phyloP scores from a whole-genome alignment of 352 stramenopile genomes.

The Pythium volutum region DNA sequence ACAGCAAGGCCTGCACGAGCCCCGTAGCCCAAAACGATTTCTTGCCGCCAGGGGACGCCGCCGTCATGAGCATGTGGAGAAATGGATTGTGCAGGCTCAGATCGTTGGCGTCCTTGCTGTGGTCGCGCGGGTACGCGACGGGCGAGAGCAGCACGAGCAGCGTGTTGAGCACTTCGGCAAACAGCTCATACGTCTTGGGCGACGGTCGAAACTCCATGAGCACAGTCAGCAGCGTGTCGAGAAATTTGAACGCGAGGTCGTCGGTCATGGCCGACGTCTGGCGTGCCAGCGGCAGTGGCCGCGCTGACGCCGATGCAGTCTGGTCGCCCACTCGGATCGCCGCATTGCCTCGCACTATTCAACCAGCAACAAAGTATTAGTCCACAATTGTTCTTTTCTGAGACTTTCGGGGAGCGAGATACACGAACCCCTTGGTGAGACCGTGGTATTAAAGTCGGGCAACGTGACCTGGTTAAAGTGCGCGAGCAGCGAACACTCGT shows the following conservation, averaged over 20 bases:
- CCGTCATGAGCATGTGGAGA: constrained; percentile 57
- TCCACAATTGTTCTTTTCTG: too few species aligned
- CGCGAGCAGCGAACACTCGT: constrained; percentile 53
- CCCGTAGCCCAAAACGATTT: constrained; percentile 48
- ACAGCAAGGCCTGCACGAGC: constrained; percentile 55
- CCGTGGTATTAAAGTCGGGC: constrained; percentile 29
- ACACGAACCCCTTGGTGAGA: constrained; percentile 30
- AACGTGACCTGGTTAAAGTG: constrained; percentile 55
- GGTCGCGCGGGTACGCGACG: constrained; percentile 57
- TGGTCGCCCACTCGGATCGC: constrained; percentile 32
- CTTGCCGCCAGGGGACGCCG: constrained; percentile 29
- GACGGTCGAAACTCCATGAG: constrained; percentile 61
- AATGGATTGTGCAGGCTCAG: constrained; percentile 59
- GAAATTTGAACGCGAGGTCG: constrained; percentile 60
- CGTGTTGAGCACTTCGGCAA: constrained; percentile 74
- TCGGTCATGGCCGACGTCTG: constrained; percentile 31
- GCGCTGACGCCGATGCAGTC: not conserved
- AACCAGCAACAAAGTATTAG: not conserved
- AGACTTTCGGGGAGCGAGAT: not conserved
- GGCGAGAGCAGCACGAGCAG: constrained; percentile 68
- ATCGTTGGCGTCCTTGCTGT: constrained; percentile 42
- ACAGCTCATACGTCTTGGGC: constrained; percentile 61
- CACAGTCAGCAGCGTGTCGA: constrained; percentile 56
- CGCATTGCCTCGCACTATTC: constrained; percentile 27
- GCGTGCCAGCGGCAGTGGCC: constrained; percentile 3